Evolutionary conservation across 1,284 basidiomycete species (phyloP), one percentile per base, ranked within the genome.

Genomic region (Cryptococcus sp.): DNA sequence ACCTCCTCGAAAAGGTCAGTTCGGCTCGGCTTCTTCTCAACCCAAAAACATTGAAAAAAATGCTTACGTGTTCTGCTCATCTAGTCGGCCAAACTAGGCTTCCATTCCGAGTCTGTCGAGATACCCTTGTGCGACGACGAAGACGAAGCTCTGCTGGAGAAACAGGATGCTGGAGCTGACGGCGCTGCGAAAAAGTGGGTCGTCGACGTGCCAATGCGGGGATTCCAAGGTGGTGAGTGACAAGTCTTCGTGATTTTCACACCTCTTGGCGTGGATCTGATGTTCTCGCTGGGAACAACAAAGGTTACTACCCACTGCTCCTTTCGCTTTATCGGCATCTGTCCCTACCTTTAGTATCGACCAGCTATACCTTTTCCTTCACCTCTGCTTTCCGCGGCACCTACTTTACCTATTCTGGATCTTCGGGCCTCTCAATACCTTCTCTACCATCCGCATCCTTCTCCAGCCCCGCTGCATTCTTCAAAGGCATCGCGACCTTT

Each of bases 131-230:
- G 25, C 25, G 41, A 50, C 17, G 50, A 40, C 44, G 20, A 22
- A 77, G 39, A 72, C 27, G 27, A 35, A 35, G 31, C 31, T 35
- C 31, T 35, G 13, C 31, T 35, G 31, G 85, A 27, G 85, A 85
- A 20, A 85, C 86, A 84, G 84, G 85, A 67, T 80, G 82, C 16
- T 78, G 83, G 19, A 86, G 84, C 70, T 40, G 60, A 74, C 25
- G 78, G 80, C 61, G 52, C 82, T 81, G 80, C 79, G 11, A 57
- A 46, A 25, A 38, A 35, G 84, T 72, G 73, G 69, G 56, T 64
- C 47, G 81, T 90, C 5, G 87, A 90, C 68, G 88, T 89, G 0
- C 88, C 88, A 1, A 90, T 90, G 88, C 80, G 88, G 22, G 86
- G 86, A 1, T 89, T 89, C 71, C 88, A 89, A 81, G 86, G 86